These are phyloP conservation scores for Alternaria solani DNA, from an alignment of 2,329 filamentous ascomycete species.

Conservation along the genomic window DNA sequence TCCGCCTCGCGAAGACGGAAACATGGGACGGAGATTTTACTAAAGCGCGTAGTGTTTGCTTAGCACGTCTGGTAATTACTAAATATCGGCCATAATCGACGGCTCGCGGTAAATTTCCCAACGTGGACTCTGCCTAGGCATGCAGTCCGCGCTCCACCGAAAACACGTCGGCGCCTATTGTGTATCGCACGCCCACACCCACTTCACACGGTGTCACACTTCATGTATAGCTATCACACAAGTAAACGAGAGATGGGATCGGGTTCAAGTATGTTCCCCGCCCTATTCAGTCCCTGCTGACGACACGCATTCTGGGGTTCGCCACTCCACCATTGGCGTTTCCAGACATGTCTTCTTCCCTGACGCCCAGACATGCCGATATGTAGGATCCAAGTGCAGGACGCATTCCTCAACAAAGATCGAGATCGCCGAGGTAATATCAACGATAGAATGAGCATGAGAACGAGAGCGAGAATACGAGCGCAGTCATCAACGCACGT, in stretches of 20 bases:
- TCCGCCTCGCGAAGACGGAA: neutral
- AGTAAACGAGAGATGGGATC: neutral
- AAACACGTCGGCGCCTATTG: neutral
- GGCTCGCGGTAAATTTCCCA: neutral
- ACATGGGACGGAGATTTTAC: neutral
- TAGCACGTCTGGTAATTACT: neutral
- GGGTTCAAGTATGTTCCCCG: neutral
- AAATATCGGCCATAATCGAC: neutral
- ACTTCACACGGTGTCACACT: neutral
- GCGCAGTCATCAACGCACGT: neutral
- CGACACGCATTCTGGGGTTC: neutral
- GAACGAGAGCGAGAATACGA: conserved; percentile 3
- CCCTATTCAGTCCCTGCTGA: neutral
- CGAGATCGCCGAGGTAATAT: neutral
- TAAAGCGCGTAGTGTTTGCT: neutral
- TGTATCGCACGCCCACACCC: neutral
- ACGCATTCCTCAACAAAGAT: neutral
- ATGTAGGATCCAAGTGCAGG: neutral
- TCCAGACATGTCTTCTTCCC: neutral
- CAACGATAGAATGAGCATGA: neutral
- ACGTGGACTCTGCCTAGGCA: no score
- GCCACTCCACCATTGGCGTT: neutral
- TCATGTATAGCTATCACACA: neutral
- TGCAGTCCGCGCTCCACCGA: neutral
- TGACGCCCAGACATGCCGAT: neutral